These are phyloP conservation scores for Sporisorium exsertum DNA, from an alignment of 1,284 basidiomycete genomes.

Conservation along the genomic window DNA sequence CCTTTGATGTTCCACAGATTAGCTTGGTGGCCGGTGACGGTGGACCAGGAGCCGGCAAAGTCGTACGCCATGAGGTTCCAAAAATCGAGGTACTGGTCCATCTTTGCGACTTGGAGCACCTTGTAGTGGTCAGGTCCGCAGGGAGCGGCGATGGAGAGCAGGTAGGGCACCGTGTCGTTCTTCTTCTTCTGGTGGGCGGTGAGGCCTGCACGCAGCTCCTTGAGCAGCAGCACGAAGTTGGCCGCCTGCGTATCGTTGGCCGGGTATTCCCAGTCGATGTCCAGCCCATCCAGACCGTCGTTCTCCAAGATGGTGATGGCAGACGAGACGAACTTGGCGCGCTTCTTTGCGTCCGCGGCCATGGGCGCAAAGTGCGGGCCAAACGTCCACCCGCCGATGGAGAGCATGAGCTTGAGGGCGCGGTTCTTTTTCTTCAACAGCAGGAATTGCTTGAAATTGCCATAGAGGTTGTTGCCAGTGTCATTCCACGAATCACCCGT, in stretches of 20 bases:
- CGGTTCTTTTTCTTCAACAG: slow-evolving; percentile 81
- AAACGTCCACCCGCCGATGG: slow-evolving; percentile 70
- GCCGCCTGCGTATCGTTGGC: slow-evolving; percentile 77
- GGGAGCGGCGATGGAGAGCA: slow-evolving; percentile 83
- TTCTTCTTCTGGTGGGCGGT: slow-evolving; percentile 76
- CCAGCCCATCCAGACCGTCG: slow-evolving; percentile 84
- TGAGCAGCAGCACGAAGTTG: slow-evolving; percentile 79
- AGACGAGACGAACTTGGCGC: slow-evolving; percentile 78
- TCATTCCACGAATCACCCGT: slow-evolving; percentile 75
- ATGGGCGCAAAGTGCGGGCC: slow-evolving; percentile 67
- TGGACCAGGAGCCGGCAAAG: slow-evolving; percentile 73
- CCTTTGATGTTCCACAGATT: slow-evolving; percentile 76
- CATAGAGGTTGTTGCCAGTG: slow-evolving; percentile 81
- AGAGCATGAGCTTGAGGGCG: slow-evolving; percentile 69
- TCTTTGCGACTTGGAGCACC: slow-evolving; percentile 77
- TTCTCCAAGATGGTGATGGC: slow-evolving; percentile 83
- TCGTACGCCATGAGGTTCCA: slow-evolving; percentile 89
- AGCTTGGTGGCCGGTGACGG: slow-evolving; percentile 81
- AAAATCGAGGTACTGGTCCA: slow-evolving; percentile 80
- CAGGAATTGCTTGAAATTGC: slow-evolving; percentile 88
- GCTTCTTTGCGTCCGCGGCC: slow-evolving; percentile 63
- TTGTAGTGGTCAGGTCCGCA: slow-evolving; percentile 79
- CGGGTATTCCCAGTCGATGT: slow-evolving; percentile 86
- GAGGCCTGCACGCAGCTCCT: slow-evolving; percentile 77
- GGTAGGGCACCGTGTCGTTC: slow-evolving; percentile 74